Percentiles rank a stretch among this genome's conserved stretches.
Evolutionary conservation across 345 rosid species (phyloP).

Genomic region (Theobroma cacao): DNA sequence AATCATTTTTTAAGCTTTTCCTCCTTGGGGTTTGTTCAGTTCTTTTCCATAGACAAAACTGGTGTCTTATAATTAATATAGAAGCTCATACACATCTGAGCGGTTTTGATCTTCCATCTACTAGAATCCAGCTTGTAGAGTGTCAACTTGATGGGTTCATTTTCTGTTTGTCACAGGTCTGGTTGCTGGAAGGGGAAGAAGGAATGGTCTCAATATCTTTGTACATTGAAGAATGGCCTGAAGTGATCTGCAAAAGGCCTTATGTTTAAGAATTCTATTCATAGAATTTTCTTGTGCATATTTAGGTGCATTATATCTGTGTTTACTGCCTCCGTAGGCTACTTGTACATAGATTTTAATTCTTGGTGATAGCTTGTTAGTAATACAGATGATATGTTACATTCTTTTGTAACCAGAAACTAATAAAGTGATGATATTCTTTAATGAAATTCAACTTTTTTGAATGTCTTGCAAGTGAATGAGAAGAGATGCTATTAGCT

Average conservation of each 20-base stretch:
- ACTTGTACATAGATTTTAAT: constrained; percentile 16
- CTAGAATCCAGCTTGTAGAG: constrained; percentile 22
- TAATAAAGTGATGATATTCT: constrained; percentile 2
- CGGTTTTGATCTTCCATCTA: constrained; percentile 9
- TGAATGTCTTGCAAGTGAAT: constrained; percentile 5
- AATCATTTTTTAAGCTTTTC: not conserved
- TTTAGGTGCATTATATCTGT: constrained; percentile 18
- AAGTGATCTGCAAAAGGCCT: constrained; percentile 40
- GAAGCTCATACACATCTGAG: constrained; percentile 1
- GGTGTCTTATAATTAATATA: not conserved
- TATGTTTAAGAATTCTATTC: constrained; percentile 29
- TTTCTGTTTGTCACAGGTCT: constrained; percentile 70
- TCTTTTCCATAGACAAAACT: not conserved
- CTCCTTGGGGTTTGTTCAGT: not conserved
- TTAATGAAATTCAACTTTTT: constrained; percentile 5
- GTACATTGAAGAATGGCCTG: constrained; percentile 51
- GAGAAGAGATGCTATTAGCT: constrained; percentile 2
- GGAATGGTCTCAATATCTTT: constrained; percentile 57
- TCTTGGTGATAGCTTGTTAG: not conserved
- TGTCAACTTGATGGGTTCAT: constrained; percentile 68
- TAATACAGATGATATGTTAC: constrained; percentile 4
- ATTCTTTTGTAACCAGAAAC: constrained; percentile 14
- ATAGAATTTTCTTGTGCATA: constrained; percentile 24
- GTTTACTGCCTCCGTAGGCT: constrained; percentile 20
- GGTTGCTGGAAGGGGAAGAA: constrained; percentile 54